Conservation (phyloP, 2,329 filamentous ascomycete genomes). For the Xylaria sp. region DNA sequence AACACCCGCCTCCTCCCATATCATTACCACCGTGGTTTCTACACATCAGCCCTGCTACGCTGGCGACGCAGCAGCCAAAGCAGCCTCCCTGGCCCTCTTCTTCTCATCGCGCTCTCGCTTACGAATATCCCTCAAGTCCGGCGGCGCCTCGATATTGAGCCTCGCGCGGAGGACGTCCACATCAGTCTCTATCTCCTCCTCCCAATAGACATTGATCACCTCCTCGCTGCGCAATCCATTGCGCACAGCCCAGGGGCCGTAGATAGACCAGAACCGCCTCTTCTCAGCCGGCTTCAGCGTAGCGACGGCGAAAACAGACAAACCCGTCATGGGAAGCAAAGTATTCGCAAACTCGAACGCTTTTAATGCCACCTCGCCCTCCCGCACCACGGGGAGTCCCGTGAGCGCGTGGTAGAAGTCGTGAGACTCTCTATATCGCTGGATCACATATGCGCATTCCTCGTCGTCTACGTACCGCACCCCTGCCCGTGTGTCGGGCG, state of each 20-base stretch:
- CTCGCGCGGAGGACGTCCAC: slow-evolving; percentile 78
- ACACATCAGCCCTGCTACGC: neutral
- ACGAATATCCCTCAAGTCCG: slow-evolving; percentile 83
- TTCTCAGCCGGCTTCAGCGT: slow-evolving; percentile 87
- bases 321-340: slow-evolving; percentile 90
- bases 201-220: slow-evolving; percentile 97
- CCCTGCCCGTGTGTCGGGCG: slow-evolving; percentile 82
- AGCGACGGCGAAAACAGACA: slow-evolving; percentile 85
- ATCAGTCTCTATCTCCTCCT: slow-evolving; percentile 88
- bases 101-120: slow-evolving; percentile 74
- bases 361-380: slow-evolving; percentile 97
- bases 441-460: slow-evolving; percentile 98
- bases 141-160: slow-evolving; percentile 86
- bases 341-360: slow-evolving; percentile 98
- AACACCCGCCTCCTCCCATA: neutral
- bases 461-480: slow-evolving; percentile 94
- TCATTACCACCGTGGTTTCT: neutral
- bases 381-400: slow-evolving; percentile 87
- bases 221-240: slow-evolving; percentile 83
- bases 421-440: slow-evolving; percentile 95
- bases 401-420: slow-evolving; percentile 98
- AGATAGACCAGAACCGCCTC: slow-evolving; percentile 75
- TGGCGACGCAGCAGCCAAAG: slow-evolving; percentile 26
- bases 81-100: slow-evolving; percentile 68
- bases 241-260: slow-evolving; percentile 88